Base-by-base conservation (phyloP, 2,329 filamentous ascomycete species). In the Neofusicoccum umdonicola region DNA sequence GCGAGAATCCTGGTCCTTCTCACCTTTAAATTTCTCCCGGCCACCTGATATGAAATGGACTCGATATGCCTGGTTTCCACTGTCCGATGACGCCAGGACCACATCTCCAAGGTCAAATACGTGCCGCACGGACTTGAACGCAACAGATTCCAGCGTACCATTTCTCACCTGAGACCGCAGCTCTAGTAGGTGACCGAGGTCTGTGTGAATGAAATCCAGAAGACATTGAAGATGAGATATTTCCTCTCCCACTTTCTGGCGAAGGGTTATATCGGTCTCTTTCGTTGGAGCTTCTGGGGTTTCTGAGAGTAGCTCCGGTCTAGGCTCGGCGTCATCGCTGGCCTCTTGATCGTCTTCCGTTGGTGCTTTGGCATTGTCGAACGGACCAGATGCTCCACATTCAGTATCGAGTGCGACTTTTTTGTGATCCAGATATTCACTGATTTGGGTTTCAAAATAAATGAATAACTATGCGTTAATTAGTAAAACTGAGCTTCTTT, bases 51-150 rank as follows among this genome's bases (percentile, higher is more conserved):
- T 37, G 39, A 8, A 12, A 5, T 34, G 4, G 12, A 52, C 1
- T 31, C 22, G 48, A 35, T 34, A 52, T 13, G 48, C 48, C 56
- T 68, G 65, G 4, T 66, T 50, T 7, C 35, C 34, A 7, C 54
- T 61, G 3, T 62, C 35, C 5, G 64, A 22, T n/a, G 4, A 41
- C 7, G 52, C 47, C n/a, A 52, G 63, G 5, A 68, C 61, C 13
- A 65, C 42, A 8, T 64, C 65, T 15, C 63, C 63, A 6, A 58
- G 65, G 19, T 62, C 19, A 27, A 66, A 64, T 3, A 68, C 41
- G 42, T 68, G 65, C 65, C 67, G 67, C 13, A 68, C 22, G 51
- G 67, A 63, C 19, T 68, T 51, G 27, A 65, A 35, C 45, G 35
- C 5, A n/a, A 35, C 22, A 48, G 31, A 17, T 9, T 52, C 6